Evolutionary conservation across 805 yeast genomes (phyloP), one percentile per base, ranked within the genome.

Genomic region (Candida maltosa): DNA sequence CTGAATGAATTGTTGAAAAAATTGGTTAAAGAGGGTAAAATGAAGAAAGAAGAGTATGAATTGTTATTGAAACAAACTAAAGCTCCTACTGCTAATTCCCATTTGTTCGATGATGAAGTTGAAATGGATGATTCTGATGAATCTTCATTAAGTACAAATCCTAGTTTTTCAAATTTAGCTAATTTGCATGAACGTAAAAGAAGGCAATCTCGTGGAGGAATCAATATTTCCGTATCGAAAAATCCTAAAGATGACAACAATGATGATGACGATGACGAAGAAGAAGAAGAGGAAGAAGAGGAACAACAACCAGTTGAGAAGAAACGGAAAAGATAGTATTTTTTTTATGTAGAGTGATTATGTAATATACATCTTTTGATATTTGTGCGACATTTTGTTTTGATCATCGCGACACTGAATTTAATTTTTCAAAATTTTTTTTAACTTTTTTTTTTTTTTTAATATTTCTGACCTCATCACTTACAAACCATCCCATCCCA

Each of bases 61-160:
- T 35, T 42, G 22, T 36, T 69, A 35, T 43, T 68, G 4, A 48
- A 47, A 15, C 70, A 65, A 16, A 55, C 62, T 2, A 60, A 56
- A 21, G 42, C 49, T 17, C 57, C 56, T 7, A 59, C 64, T 1
- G 42, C 47, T 7, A 53, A 58, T 35, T 46, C 67, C 2, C 70
- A 67, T 34, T 49, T 67, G 14, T 66, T 66, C 36, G 65, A 62
- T 12, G 70, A 61, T 31, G 74, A 66, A 32, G 60, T 51, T 22
- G 61, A 51, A 9, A 52, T 43, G 19, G 51, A 41, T 14, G 46
- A 44, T 18, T 37, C 32, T 11, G 15, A 37, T 21, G 22, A 30
- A 14, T 29, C 34, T 12, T 18, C 25, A 14, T 14, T 35, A 21
- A 22, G 39, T 19, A 38, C 35, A 19, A 20, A 26, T 9, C 31